Conservation (phyloP, 495 filamentous ascomycete genomes). For the Penicillium cataractarum region DNA sequence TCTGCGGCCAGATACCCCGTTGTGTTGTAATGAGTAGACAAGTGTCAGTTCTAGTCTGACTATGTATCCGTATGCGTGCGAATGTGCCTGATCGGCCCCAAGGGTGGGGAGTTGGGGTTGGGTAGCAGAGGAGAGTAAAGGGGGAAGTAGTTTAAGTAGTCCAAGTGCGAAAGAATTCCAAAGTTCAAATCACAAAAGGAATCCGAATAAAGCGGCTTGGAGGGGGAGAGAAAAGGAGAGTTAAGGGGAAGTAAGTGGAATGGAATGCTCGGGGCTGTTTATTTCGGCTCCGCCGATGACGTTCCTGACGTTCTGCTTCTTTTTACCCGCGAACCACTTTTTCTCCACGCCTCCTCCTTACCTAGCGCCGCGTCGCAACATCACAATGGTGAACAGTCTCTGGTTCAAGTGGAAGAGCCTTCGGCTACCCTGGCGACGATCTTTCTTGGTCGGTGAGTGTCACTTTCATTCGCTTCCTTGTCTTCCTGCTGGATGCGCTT, state of each 20-base stretch:
- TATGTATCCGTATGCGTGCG: slow-evolving; percentile 28
- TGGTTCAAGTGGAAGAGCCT: slow-evolving; percentile 90
- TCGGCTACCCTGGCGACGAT: slow-evolving; percentile 82
- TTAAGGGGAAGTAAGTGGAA: slow-evolving; percentile 20
- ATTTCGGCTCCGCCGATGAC: slow-evolving; percentile 33
- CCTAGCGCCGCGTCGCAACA: slow-evolving; percentile 2
- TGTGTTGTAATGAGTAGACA: slow-evolving; percentile 2
- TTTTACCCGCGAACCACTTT: slow-evolving; percentile 18
- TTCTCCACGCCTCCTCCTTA: slow-evolving; percentile 18
- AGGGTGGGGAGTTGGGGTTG: slow-evolving; percentile 29
- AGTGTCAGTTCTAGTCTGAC: slow-evolving; percentile 7
- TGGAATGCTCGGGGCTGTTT: slow-evolving; percentile 36
- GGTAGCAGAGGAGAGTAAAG: slow-evolving; percentile 22
- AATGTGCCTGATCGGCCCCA: slow-evolving; percentile 32
- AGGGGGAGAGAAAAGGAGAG: slow-evolving; percentile 6
- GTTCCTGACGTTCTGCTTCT: slow-evolving; percentile 26
- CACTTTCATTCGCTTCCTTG: slow-evolving; percentile 8
- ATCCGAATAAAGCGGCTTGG: not conserved
- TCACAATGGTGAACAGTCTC: slow-evolving; percentile 46
- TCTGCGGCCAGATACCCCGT: not conserved
- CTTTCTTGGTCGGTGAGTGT: slow-evolving; percentile 74
- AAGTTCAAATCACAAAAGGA: not conserved
- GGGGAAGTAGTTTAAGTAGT: slow-evolving; percentile 13
- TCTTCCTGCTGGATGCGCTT: slow-evolving; percentile 19
- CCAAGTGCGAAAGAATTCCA: not conserved